These are phyloP conservation scores for Neofusicoccum sp. DNA, from an alignment of 2,329 filamentous ascomycete species.

Conservation along the genomic window DNA sequence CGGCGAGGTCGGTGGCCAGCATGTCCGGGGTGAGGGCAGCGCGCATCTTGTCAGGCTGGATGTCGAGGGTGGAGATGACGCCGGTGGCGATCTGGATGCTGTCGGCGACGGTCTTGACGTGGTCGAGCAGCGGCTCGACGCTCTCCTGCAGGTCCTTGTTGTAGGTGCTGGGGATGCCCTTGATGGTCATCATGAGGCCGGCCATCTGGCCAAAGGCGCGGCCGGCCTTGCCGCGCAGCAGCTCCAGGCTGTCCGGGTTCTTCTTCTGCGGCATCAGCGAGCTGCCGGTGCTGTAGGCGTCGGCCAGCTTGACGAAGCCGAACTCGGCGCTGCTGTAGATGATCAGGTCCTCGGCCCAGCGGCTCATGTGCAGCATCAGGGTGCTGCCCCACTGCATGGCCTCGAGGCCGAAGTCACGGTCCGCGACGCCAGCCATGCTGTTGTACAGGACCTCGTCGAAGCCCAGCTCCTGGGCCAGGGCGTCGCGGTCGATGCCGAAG, in stretches of 20 bases:
- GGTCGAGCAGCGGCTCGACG: slow-evolving; percentile 80
- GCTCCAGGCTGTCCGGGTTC: slow-evolving; percentile 71
- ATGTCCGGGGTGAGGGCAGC: slow-evolving; percentile 78
- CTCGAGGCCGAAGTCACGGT: slow-evolving; percentile 81
- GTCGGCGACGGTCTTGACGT: slow-evolving; percentile 77
- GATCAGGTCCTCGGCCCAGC: slow-evolving; percentile 84
- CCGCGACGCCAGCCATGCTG: slow-evolving; percentile 71
- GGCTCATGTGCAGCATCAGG: slow-evolving; percentile 75
- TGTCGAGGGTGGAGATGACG: slow-evolving; percentile 69
- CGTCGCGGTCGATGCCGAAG: slow-evolving; percentile 76
- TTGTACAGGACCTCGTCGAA: slow-evolving; percentile 76
- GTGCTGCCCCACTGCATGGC: slow-evolving; percentile 76
- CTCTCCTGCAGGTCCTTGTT: slow-evolving; percentile 93
- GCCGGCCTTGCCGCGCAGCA: slow-evolving; percentile 75
- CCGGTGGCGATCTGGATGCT: slow-evolving; percentile 81
- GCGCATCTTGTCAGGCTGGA: slow-evolving; percentile 72
- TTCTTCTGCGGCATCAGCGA: slow-evolving; percentile 83
- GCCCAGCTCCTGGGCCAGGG: slow-evolving; percentile 76
- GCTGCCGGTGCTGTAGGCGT: slow-evolving; percentile 76
- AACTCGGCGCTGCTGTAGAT: slow-evolving; percentile 77
- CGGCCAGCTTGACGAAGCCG: slow-evolving; percentile 70
- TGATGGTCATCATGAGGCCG: slow-evolving; percentile 73
- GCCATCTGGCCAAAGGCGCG: slow-evolving; percentile 78
- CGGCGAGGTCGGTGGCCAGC: slow-evolving; percentile 70
- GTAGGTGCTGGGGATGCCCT: slow-evolving; percentile 77